Base-by-base conservation (phyloP, 2,329 filamentous ascomycete genomes). In the Fusarium duplospermum region DNA sequence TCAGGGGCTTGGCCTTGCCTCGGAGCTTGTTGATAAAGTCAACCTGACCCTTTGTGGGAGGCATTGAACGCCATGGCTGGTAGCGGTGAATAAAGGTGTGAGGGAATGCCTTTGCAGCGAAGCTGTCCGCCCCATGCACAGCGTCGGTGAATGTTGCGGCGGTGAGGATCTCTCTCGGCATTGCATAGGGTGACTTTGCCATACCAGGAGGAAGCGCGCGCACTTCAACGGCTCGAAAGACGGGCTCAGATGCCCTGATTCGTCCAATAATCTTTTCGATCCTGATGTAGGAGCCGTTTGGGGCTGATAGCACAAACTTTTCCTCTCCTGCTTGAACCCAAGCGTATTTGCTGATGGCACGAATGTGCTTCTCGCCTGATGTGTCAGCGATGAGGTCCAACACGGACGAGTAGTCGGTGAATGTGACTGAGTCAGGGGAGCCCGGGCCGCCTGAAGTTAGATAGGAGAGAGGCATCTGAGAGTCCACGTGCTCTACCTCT, bases 391-490 rank as follows among this genome's bases (percentile, higher is more conserved):
- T 92, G 16, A 99, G 88, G 78, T 98, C 96, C 73, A 95, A 92
- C n/a, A 99, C 91, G 3, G 93, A 96, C 67, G 93, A 93, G 81
- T 98, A 99, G 76, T 98, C 94, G 9, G 94, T 96, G 78, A 98
- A 97, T 0, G 90, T 93, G 33, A 98, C 85, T 22, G 87, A 88
- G 5, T 80, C 81, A 27, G 80, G 68, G 2, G 79, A 66, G 54
- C 60, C 72, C 8, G 71, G 58, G 3, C 63, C 62, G 9, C 73
- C n/a, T 27, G 66, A 62, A 45, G 68, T 72, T 31, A 64, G 52
- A 52, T 67, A 72, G 4, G 67, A 66, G 9, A 65, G 62, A 57
- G 20, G 45, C 13, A 74, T 66, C n/a, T 77, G 65, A 13, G 71
- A 63, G 9, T 64, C 67, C 16, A 67, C 65, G 76, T 81, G 86